Base-by-base conservation (phyloP, 208 protist species). In the Acanthamoeba healyi region DNA sequence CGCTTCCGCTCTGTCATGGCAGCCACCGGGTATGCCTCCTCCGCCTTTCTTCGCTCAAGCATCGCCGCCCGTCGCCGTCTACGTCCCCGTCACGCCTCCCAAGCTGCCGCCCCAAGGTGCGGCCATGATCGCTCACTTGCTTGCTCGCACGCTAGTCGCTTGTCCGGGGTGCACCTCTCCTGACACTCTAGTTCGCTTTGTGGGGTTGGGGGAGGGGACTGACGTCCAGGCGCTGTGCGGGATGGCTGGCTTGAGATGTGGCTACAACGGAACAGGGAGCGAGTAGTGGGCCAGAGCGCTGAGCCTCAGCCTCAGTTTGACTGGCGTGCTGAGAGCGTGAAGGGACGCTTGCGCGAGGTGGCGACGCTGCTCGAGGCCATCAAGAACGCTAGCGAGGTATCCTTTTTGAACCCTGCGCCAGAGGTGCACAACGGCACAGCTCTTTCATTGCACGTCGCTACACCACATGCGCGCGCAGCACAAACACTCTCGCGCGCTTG, bases 301-400 rank as follows among this genome's bases (percentile, higher is more conserved):
- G 77, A 61, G 61, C 49, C 61, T 22, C 17, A 6, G 10, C 19
- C 67, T 44, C 36, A 29, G 19, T 70, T 70, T 17, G 29, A 9
- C 1, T 86, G 77, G 77, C 40, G 44, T 7, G 0, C 29, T 2
- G 77, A 61, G n/a, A 24, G 58, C 22, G 77, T 86, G 44, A 86
- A 58, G 44, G 77, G 22, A n/a, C 77, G 77, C n/a, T 29, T 86
- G 38, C 77, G 38, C 29, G 44, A 86, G 44, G 77, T 86, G 38
- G 77, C 77, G 1, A 17, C 26, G n/a, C 26, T 61, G 77, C 44
- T 86, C 44, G 44, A 86, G 2, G n/a, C 22, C 44, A 10, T 58
- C 44, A 58, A 86, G 77, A 19, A 49, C 15, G 40, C 77, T 2
- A 49, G 22, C 26, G 70, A 81, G 70, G 70, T 81, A 81, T 81